Evolutionary conservation across 2,329 filamentous ascomycete genomes (phyloP), one percentile per base, ranked within the genome.

Genomic region (Colletotrichum sp.): DNA sequence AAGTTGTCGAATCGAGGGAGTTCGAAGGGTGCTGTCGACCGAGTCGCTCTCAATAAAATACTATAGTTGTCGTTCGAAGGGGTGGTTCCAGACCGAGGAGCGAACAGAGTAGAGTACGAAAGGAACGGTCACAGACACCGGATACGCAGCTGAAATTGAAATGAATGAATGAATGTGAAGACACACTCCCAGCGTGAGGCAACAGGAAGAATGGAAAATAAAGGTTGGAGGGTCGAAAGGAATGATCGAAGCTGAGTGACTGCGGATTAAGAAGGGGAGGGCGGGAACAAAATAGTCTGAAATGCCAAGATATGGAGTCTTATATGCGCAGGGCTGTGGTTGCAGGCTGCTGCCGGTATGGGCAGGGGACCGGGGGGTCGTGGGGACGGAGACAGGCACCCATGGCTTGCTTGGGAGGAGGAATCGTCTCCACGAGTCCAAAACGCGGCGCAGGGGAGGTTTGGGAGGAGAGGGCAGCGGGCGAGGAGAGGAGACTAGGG

Each of bases 11-110:
- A 28, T 32, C 36, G 52, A 64, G 36, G 30, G 32, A 57, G 43
- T 32, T 68, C 73, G 64, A 64, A 71, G 72, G 48, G 61, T 71
- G 75, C 77, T 77, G 75, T 79, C 74, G 76, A 68, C 64, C 73
- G 64, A 75, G 70, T 75, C 48, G 71, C 24, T 77, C 78, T 72
- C 59, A 78, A 77, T 78, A 77, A 64, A 76, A 71, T 72, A 74
- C 75, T 72, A 67, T 21, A 60, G 24, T 63, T 67, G 30, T 68
- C 79, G 78, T 78, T 81, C 78, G 77, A 80, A 78, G 82, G 76
- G 77, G 71, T 85, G 88, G 88, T 90, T 84, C 88, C 89, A 89
- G 88, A 90, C 88, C 87, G 84, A 81, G 82, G 81, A 73, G 77
- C 79, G 77, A 80, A 82, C 75, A 79, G 79, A 80, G 80, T 81